These are phyloP conservation scores for Oryza glaberrima DNA, from an alignment of 176 grass and related monocot species.

Conservation along the genomic window DNA sequence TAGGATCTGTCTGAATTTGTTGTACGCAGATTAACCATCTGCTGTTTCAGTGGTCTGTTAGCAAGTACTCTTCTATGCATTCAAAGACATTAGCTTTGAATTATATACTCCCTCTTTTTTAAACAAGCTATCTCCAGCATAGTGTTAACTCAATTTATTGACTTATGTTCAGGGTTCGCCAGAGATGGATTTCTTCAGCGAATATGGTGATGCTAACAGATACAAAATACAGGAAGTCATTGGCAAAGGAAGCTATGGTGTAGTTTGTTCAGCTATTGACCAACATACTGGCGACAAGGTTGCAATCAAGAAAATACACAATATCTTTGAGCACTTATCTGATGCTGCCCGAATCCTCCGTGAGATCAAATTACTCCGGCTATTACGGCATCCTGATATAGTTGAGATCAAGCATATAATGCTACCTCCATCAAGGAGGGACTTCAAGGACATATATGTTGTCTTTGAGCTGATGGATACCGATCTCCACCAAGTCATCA, in stretches of 20 bases:
- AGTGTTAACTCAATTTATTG: conserved; percentile 26
- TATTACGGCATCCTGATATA: conserved; percentile 91
- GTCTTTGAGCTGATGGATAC: conserved; percentile 98
- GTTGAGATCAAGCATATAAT: conserved; percentile 98
- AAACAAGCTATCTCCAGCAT: neutral
- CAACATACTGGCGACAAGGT: conserved; percentile 88
- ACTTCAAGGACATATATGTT: conserved; percentile 99
- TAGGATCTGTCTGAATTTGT: conserved; percentile 9
- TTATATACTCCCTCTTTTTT: neutral
- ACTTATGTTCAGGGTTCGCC: conserved; percentile 65
- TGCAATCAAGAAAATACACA: conserved; percentile 95
- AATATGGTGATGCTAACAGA: conserved; percentile 90
- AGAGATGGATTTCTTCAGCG: conserved; percentile 93
- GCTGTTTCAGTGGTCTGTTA: conserved; percentile 30
- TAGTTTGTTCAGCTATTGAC: conserved; percentile 93
- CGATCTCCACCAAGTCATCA: conserved; percentile 98
- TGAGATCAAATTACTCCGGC: conserved; percentile 90
- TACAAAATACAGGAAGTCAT: conserved; percentile 94
- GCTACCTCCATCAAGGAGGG: conserved; percentile 82
- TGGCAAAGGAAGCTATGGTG: conserved; percentile 95
- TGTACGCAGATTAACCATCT: conserved; percentile 16
- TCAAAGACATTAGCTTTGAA: conserved; percentile 5
- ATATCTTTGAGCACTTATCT: conserved; percentile 94
- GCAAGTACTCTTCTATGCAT: conserved; percentile 8
- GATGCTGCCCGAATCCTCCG: conserved; percentile 89